These are phyloP conservation scores for Podila epigama DNA, from an alignment of 192 early-diverging fungal species.

Conservation along the genomic window DNA sequence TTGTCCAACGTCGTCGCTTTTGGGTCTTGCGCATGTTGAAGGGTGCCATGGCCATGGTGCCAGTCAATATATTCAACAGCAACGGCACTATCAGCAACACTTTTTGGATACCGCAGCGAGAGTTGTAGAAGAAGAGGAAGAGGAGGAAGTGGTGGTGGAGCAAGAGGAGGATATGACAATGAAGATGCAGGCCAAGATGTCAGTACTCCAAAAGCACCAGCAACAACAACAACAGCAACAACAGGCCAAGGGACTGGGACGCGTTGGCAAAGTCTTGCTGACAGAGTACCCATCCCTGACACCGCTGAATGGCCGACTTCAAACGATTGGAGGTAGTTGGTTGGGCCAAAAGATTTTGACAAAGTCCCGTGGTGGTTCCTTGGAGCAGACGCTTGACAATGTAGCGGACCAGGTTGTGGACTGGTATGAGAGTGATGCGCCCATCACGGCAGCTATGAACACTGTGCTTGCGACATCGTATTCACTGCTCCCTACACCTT, in stretches of 20 bases:
- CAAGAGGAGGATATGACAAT: neutral
- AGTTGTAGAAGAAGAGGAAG: no score
- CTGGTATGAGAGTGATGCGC: neutral
- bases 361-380: neutral
- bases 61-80: no score
- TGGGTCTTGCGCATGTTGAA: neutral
- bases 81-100: no score
- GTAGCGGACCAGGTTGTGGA: conserved; percentile 1
- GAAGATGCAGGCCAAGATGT: neutral
- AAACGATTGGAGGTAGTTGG: neutral
- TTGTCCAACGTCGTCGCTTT: neutral
- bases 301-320: neutral
- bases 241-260: neutral
- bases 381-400: neutral
- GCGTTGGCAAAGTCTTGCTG: neutral
- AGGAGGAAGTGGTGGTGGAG: neutral
- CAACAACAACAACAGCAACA: neutral
- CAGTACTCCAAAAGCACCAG: neutral
- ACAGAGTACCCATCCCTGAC: neutral
- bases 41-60: no score
- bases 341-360: neutral
- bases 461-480: neutral
- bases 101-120: no score
- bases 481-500: neutral
- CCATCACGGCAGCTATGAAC: neutral